Base-by-base conservation (phyloP, 805 yeast genomes). In the Zygoascus tannicola region DNA sequence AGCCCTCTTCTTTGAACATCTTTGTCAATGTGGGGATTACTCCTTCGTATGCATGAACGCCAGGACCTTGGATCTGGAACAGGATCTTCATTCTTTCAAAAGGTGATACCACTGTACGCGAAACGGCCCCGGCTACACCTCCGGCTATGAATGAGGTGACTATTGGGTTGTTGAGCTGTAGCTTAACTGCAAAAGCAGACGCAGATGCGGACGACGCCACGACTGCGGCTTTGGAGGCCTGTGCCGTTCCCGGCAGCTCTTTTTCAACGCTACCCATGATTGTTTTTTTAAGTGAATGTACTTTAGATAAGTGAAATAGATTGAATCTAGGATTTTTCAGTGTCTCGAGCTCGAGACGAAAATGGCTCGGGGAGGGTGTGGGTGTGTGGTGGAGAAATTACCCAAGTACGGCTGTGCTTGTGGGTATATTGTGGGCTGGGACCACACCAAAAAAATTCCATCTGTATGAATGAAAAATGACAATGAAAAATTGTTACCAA, bases 71-170 rank as follows among this genome's bases (percentile, higher is more conserved):
- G 30, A 92, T 78, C 64, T 90, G 98, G 54, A 87, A 76, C 21
- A 90, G 64, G 50, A 92, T 92, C 64, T 90, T 90, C 53, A 92
- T 94, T 53, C 98, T 70, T 62, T 90, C 98, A 63, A 90, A 79
- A 1, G 98, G 98, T 10, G 96, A 85, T 4, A 88, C 96, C 1
- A 83, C 85, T 0, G 97, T 90, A 44, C 97, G 70, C 1, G 95
- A 84, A 26, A 88, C 79, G 21, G 95, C 97, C 46, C 97, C 98
- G 0, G 97, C 98, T 0, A 84, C 72, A 43, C 97, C 96, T 45
- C 98, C 98, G 4, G 96, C 97, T 22, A 88, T 69, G 57, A 90
- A 86, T 1, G 97, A 85, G 2, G 86, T 70, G 26, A 74, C 73
- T 10, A 64, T 56, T n/a, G 71, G 70, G 22, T 51, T 22, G n/a